Evolutionary conservation across 2,329 filamentous ascomycete species (phyloP).

Genomic region (Aquanectria penicillioides): DNA sequence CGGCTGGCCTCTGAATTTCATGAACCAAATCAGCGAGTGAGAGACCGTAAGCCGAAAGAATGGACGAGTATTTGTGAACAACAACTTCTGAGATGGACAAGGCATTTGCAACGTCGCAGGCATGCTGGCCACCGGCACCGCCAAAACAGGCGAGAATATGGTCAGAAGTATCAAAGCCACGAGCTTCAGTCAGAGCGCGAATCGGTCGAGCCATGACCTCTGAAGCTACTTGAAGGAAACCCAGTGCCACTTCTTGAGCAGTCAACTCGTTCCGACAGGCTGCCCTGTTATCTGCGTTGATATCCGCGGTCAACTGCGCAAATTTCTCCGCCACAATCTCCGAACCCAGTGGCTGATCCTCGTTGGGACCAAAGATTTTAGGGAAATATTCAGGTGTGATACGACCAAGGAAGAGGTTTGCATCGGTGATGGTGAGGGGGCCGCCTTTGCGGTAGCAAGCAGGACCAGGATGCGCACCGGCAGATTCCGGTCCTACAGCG

Average conservation of each 20-base stretch:
- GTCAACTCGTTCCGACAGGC: slow-evolving; percentile 42
- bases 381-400: slow-evolving; percentile 72
- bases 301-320: slow-evolving; percentile 50
- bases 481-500: slow-evolving; percentile 77
- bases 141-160: slow-evolving; percentile 59
- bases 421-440: slow-evolving; percentile 76
- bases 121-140: slow-evolving; percentile 75
- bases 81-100: slow-evolving; percentile 52
- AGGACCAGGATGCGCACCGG: slow-evolving; percentile 75
- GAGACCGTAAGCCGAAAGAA: slow-evolving; percentile 53
- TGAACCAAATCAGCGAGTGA: slow-evolving; percentile 53
- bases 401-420: slow-evolving; percentile 74
- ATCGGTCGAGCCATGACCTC: slow-evolving; percentile 49
- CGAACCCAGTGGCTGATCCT: slow-evolving; percentile 62
- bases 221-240: slow-evolving; percentile 48
- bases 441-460: slow-evolving; percentile 79
- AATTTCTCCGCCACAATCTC: slow-evolving; percentile 52
- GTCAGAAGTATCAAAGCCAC: slow-evolving; percentile 39
- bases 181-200: slow-evolving; percentile 67
- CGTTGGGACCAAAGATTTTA: slow-evolving; percentile 77
- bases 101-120: slow-evolving; percentile 50
- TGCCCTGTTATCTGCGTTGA: slow-evolving; percentile 49
- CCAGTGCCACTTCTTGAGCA: slow-evolving; percentile 47
- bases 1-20: slow-evolving; percentile 46
- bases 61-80: slow-evolving; percentile 50